Conservation (phyloP, 179 eudicot species). For the Heliamphora pulchella region DNA sequence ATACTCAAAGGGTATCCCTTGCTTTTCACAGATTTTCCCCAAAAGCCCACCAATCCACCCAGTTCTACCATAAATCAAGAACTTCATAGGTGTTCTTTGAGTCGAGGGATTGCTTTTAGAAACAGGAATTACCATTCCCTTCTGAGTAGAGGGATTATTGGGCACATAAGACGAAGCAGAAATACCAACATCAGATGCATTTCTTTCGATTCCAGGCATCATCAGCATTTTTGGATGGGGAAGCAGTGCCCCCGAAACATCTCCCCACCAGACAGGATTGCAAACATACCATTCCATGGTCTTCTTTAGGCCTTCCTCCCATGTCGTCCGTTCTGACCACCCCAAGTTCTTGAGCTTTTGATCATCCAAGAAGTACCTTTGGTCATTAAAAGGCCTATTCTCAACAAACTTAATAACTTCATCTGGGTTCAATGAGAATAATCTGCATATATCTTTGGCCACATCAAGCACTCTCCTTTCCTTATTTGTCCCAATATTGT, state of each 20-base stretch:
- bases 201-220: conserved; percentile 27
- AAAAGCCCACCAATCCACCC: conserved; percentile 94
- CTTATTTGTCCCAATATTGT: conserved; percentile 49
- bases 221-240: conserved; percentile 26
- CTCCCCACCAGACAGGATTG: conserved; percentile 27
- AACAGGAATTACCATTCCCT: conserved; percentile 36
- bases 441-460: conserved; percentile 23
- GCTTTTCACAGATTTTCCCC: conserved; percentile 75
- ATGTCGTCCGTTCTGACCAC: conserved; percentile 24
- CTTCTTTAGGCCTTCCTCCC: conserved; percentile 30
- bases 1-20: conserved; percentile 73
- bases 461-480: conserved; percentile 47
- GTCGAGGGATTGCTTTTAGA: conserved; percentile 35
- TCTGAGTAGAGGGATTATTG: conserved; percentile 25
- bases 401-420: conserved; percentile 22
- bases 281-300: conserved; percentile 23
- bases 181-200: conserved; percentile 12
- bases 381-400: conserved; percentile 29
- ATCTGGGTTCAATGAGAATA: conserved; percentile 21
- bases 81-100: conserved; percentile 44
- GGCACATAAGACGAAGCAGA: neutral
- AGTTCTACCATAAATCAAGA: conserved; percentile 75
- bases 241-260: conserved; percentile 27
- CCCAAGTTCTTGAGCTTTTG: conserved; percentile 30
- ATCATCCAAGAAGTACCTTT: conserved; percentile 28